Conservation (phyloP, 2,329 filamentous ascomycete genomes). For the Nakataea oryzae region DNA sequence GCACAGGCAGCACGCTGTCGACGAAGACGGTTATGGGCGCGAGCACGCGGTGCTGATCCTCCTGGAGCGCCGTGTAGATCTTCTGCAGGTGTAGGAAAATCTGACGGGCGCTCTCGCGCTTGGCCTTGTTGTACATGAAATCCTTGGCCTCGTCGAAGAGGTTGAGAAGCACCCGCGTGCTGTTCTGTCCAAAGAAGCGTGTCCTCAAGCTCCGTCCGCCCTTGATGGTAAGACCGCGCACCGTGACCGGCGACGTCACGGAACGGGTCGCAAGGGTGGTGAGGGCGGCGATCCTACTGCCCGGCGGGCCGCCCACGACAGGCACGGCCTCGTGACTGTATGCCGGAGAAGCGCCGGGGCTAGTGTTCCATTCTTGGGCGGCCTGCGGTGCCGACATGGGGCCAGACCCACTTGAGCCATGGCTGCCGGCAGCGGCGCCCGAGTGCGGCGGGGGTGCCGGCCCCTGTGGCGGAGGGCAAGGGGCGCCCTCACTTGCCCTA, state of each 20-base stretch:
- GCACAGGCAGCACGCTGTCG: conserved; percentile 47
- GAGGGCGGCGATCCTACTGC: neutral
- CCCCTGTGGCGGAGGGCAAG: neutral
- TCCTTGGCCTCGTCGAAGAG: conserved; percentile 44
- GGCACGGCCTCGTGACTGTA: neutral
- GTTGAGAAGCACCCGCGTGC: conserved; percentile 41
- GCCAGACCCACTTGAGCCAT: neutral
- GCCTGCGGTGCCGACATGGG: neutral
- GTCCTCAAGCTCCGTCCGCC: conserved; percentile 33
- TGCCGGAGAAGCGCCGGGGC: neutral
- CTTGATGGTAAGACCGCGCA: conserved; percentile 39
- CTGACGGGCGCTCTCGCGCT: conserved; percentile 28
- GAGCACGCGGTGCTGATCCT: conserved; percentile 33
- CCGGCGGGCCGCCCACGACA: too few relatives aligned
- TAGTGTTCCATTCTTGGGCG: neutral
- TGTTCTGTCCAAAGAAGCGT: conserved; percentile 42
- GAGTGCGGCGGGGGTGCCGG: neutral
- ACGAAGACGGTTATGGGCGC: conserved; percentile 45
- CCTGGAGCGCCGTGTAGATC: conserved; percentile 35
- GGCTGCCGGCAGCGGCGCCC: neutral
- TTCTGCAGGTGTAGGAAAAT: conserved; percentile 33
- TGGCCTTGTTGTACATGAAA: conserved; percentile 32
- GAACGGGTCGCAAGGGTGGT: neutral
- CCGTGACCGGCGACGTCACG: conserved; percentile 23
- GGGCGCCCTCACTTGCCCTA: conserved; percentile 23